Evolutionary conservation across 352 stramenopile species (phyloP), one percentile per base, ranked within the genome.

Genomic region (Phytophthora capsici): DNA sequence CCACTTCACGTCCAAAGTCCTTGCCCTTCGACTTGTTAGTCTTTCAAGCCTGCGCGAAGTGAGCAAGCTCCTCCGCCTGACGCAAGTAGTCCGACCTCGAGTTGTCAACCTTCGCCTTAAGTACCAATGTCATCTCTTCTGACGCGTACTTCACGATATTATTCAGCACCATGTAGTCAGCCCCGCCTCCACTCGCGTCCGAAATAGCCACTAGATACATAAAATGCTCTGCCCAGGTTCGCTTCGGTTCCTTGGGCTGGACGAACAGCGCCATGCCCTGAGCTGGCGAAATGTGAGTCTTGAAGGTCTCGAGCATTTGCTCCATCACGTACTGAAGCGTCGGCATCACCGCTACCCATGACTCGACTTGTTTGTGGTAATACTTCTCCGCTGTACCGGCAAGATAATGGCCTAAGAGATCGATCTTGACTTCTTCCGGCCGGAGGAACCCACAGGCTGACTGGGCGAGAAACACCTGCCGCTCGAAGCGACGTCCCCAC

Each of bases 281-380:
- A 4, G 46, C 22, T 0, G 57, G 19, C 1, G 47, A 57, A 6
- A 57, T 52, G 4, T 16, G 20, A 1, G 43, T 58, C 16, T 63
- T 46, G 6, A 51, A 45, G 4, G 49, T 32, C 19, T 50, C 30
- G 0, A 55, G 12, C 20, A 50, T 32, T 5, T 19, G 36, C 20
- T 49, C 30, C 46, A 65, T 57, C 12, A 65, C 30, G 14, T 58
- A 53, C 12, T 56, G 19, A 2, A 57, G 5, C 17, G 32, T 52
- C 7, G 38, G 57, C 4, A 30, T 47, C 41, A 54, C 19, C 1
- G 1, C 8, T 20, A 48, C 57, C 48, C 30, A 66, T 3, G 26
- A 10, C 1, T 66, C 28, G 1, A 66, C 57, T 5, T 66, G 46
- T 28, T 58, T 66, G 57, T 66, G 19, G 20, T 48, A 54, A 4